Evolutionary conservation across 495 filamentous ascomycete genomes (phyloP).

Genomic region (Penicillium diatomitis): DNA sequence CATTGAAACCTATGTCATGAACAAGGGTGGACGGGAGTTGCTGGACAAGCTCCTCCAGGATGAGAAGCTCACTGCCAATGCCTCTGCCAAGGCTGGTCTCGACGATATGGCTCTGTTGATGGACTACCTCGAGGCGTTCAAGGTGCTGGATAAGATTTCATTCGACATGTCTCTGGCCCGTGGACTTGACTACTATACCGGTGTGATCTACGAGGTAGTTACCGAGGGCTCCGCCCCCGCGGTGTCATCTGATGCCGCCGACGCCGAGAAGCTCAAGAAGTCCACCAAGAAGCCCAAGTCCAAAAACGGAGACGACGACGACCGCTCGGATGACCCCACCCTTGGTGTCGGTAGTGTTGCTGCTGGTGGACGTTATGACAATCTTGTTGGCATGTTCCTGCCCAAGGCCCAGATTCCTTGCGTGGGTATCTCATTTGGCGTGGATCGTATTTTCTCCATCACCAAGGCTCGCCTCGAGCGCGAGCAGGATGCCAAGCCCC

Average conservation of each 20-base stretch:
- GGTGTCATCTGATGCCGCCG: conserved; percentile 30
- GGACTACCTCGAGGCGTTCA: conserved; percentile 69
- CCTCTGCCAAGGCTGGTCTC: conserved; percentile 64
- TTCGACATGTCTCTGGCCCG: conserved; percentile 79
- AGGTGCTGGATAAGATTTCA: conserved; percentile 58
- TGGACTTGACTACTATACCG: conserved; percentile 90
- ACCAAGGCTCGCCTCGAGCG: conserved; percentile 65
- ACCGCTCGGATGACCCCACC: conserved; percentile 72
- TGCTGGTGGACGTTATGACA: conserved; percentile 87
- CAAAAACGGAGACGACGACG: conserved; percentile 58
- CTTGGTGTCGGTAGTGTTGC: conserved; percentile 81
- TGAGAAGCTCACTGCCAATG: conserved; percentile 54
- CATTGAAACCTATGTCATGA: conserved; percentile 72
- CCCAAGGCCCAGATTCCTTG: conserved; percentile 81
- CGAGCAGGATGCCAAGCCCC: conserved; percentile 37
- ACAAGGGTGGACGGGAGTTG: conserved; percentile 59
- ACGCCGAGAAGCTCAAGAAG: conserved; percentile 40
- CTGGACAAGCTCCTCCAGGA: conserved; percentile 56
- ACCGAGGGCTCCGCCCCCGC: conserved; percentile 72
- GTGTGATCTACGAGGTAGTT: conserved; percentile 85
- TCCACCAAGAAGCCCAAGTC: conserved; percentile 51
- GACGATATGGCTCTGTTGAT: conserved; percentile 76
- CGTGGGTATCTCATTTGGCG: conserved; percentile 89
- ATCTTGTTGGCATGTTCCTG: conserved; percentile 86
- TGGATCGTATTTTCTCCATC: conserved; percentile 91